Base-by-base conservation (phyloP, 352 stramenopile species). In the Phytophthora chlamydospora region DNA sequence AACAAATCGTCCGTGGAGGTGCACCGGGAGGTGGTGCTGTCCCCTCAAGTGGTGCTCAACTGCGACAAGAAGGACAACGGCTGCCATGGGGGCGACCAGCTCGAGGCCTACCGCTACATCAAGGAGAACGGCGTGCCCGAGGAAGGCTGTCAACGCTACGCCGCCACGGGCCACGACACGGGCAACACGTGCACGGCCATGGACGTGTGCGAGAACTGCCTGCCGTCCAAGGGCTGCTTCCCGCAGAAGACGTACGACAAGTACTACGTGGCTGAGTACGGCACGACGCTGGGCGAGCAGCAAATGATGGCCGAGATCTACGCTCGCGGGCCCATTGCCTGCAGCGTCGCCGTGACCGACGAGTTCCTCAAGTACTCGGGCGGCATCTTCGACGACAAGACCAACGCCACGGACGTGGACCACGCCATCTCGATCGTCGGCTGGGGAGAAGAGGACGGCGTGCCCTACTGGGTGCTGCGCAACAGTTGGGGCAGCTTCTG, bases 251-350 rank as follows among this genome's bases (percentile, higher is more conserved):
- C 78, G 24, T 98, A 97, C 83, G 93, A 98, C 62, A 97, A 97
- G 80, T 97, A 97, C 66, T 98, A 85, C 33, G 88, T 99, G 11
- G 96, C 89, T 14, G 96, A 99, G 80, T 98, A 96, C 71, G 97
- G 96, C 39, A 88, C 76, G 13, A 96, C 96, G 17, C 75, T 88
- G 11, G 95, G 94, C 17, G 88, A 98, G 51, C 42, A 93, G 45
- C 81, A 96, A 51, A 98, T 99, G 83, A 98, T 98, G 88, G 85
- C 93, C 8, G 97, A 99, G 83, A 98, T 99, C 50, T 98, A 96
- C 56, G 90, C 87, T 19, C 93, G 96, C 42, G 97, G 97, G 0
- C 95, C 96, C 0, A 97, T 99, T 50, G 91, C 92, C 3, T 98
- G 95, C 65, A 96, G 83, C 38, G 93, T 99, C 13, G 92, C 97